phyloP scores from a whole-genome alignment of 495 filamentous ascomycete species.

The Aspergillus cavernicola region DNA sequence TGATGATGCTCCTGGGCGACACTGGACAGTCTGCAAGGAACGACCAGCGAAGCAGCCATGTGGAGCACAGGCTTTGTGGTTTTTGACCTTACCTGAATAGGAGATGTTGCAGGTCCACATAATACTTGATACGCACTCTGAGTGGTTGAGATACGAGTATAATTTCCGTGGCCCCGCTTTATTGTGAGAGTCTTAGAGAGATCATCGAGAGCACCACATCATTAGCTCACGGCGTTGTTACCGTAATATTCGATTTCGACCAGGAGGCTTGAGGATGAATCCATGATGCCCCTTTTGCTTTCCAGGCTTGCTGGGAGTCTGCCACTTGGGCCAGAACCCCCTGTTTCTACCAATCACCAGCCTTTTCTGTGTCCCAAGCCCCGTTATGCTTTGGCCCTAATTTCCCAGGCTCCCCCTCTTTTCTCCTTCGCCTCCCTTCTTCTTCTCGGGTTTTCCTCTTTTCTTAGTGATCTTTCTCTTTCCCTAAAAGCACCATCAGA shows the following conservation, averaged over 20 bases:
- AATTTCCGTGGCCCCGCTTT: slow-evolving; percentile 5
- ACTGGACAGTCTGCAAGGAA: slow-evolving; percentile 1
- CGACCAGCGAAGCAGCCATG: neutral
- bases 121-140: neutral
- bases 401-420: slow-evolving; percentile 16
- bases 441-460: slow-evolving; percentile 31
- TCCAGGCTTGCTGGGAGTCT: neutral
- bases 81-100: neutral
- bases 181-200: neutral
- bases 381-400: slow-evolving; percentile 10
- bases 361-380: slow-evolving; percentile 5
- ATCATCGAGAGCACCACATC: neutral
- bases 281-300: neutral
- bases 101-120: neutral
- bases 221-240: neutral
- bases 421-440: slow-evolving; percentile 34
- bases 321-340: slow-evolving; percentile 9
- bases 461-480: slow-evolving; percentile 29
- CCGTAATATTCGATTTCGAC: neutral
- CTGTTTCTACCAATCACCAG: slow-evolving; percentile 14
- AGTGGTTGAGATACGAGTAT: neutral
- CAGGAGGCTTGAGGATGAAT: too few species aligned
- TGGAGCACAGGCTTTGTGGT: slow-evolving; percentile 1
- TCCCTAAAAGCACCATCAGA: slow-evolving; percentile 43
- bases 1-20: neutral